Evolutionary conservation across 345 rosid genomes (phyloP), one percentile per base, ranked within the genome.

Genomic region (Turnera subulata): DNA sequence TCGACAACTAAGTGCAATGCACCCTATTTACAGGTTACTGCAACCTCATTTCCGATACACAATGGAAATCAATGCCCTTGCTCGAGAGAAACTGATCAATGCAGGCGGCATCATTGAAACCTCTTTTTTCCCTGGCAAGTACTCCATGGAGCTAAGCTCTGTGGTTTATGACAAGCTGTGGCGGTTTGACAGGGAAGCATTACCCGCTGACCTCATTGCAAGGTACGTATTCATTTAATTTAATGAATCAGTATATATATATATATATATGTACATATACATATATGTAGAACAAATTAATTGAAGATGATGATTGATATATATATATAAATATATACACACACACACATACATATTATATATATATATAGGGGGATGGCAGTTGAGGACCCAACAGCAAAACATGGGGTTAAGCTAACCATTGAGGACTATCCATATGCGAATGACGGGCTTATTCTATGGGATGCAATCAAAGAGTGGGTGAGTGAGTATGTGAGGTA

Each of bases 41-140:
- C 72, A 59, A 35, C 95, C 95, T 2, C 91, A 87, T 71, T 82
- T 84, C 66, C 74, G 91, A 13, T 87, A 84, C 76, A 84, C 95
- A 32, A 77, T 87, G 80, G 82, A 80, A 70, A 77, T 82, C 67
- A 87, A 87, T 59, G 83, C 86, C 2, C 71, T 82, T 25, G 88
- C 95, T 45, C 80, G 91, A 23, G 64, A 67, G 59, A 70, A 21
- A 15, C 77, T 84, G 2, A 29, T 80, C 57, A 81, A 66, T 55
- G 84, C 71, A 3, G 78, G 54, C 10, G 91, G 95, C 3, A 44
- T 82, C 60, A 80, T 87, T n/a, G 95, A 87, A 76, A 47, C 51
- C 18, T 13, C 68, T 14, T 87, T 80, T 49, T 63, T 82, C 25
- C 84, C 82, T 0, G 77, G 76, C 7, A 84, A 74, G 64, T 80